Evolutionary conservation across 2,329 filamentous ascomycete genomes (phyloP).

Genomic region (Alternaria rosae): DNA sequence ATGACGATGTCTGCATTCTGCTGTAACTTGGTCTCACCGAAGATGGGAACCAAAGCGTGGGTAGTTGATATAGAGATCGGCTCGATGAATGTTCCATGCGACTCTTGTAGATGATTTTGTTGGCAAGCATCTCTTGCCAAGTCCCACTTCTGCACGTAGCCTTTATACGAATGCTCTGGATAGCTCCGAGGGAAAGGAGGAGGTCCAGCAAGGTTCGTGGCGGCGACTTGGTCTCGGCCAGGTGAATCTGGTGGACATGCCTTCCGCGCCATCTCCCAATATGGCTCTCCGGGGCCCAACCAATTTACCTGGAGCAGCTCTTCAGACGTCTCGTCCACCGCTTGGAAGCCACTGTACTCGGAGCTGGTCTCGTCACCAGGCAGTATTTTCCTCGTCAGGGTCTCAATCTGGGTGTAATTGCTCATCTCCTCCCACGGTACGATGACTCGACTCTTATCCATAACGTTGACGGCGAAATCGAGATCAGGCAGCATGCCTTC

Average conservation of each 20-base stretch:
- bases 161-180: constrained; percentile 48
- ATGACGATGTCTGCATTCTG: constrained; percentile 62
- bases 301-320: constrained; percentile 43
- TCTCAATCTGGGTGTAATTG: constrained; percentile 47
- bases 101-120: constrained; percentile 54
- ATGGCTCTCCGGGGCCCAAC: constrained; percentile 36
- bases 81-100: constrained; percentile 59
- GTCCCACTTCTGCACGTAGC: constrained; percentile 59
- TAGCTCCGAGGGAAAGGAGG: constrained; percentile 36
- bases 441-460: constrained; percentile 59
- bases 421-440: constrained; percentile 58
- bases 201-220: constrained; percentile 49
- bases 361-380: constrained; percentile 33
- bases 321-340: constrained; percentile 31
- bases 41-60: constrained; percentile 56
- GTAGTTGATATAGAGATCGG: constrained; percentile 57
- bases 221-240: constrained; percentile 41
- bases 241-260: constrained; percentile 52
- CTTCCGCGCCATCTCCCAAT: constrained; percentile 54
- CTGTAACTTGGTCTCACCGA: constrained; percentile 58
- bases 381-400: constrained; percentile 35
- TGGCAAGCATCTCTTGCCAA: constrained; percentile 55
- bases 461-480: constrained; percentile 57
- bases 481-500: constrained; percentile 54
- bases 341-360: constrained; percentile 22